Base-by-base conservation (phyloP, 768 basidiomycete species). In the Postia placenta region DNA sequence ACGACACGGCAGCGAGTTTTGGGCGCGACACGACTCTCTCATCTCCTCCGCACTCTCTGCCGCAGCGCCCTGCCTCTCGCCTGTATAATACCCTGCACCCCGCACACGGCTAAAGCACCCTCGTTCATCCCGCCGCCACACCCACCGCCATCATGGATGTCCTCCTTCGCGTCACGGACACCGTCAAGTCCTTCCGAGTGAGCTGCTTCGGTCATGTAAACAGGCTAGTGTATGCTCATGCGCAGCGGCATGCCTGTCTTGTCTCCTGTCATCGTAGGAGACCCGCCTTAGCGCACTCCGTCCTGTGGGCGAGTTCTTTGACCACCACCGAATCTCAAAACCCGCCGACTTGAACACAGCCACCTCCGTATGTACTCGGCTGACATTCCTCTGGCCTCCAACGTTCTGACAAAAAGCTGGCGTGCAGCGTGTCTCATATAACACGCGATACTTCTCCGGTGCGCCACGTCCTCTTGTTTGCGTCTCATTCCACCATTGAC, bases 371-470 rank as follows among this genome's bases (percentile, higher is more conserved):
- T 60, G 83, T 69, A 38, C 25, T 22, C 30, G 27, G 14, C 17
- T 26, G 42, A 27, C 24, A 11, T 28, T 15, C 15, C 30, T 33
- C 30, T 7, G 9, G 15, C 30, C 30, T 33, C 15, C 30, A 33
- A 15, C 17, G n/a, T 39, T n/a, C 30, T 33, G 30, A 52, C 3
- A n/a, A n/a, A n/a, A n/a, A n/a, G 3, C 15, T 38, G 36, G 47
- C 27, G 15, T 17, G 37, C 61, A 92, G 91, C 82, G 92, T 51
- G 89, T 94, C 78, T 89, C 90, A 20, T 92, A 95, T 73, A 95
- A 95, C 71, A 92, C 92, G 35, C 83, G 87, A 42, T 90, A 89
- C 64, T 90, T 89, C 68, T 90, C 87, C 49, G 85, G 83, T 84
- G 52, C 48, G 63, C 26, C 27, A 20, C 20, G 40, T 19, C 9